Base-by-base conservation (phyloP, 192 early-diverging fungal species). In the Gaertneriomyces semiglobifer region DNA sequence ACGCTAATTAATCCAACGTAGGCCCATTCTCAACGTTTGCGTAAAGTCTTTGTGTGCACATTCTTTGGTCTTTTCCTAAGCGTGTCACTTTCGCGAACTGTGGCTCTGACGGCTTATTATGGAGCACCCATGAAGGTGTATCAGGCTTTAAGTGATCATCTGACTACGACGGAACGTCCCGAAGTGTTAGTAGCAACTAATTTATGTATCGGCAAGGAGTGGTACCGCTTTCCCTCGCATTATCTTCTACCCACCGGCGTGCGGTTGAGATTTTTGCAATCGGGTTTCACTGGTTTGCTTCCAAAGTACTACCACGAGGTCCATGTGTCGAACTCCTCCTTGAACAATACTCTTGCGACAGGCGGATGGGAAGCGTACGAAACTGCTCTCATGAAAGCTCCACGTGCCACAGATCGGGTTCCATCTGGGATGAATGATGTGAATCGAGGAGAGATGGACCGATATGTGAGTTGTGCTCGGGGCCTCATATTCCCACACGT, bases 211-310 rank as follows among this genome's bases (percentile, higher is more conserved):
- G 95, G 91, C 43, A 91, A 88, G 62, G 96, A 94, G 62, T 99
- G 96, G 96, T 88, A 99, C 72, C 68, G 93, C 39, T 99, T 94
- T 72, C 94, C 94, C 5, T 87, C 86, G 9, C 92, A 94, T 62
- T 99, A 90, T 77, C 93, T 93, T 72, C 68, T 97, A 7, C 96
- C 95, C 6, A 74, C 78, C 20, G 82, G 78, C 39, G 76, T 88
- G 53, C 76, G 86, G 4, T 62, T 98, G 25, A 75, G 83, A 55
- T 90, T 94, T 66, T 64, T 95, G 42, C 63, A 80, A 68, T 81
- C 82, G 58, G 73, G 79, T 9, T 96, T 93, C 70, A 70, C 74
- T 7, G 95, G 94, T 18, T 81, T 90, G 41, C 74, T 99, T 45
- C 96, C 96, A 0, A 88, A 88, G 44, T 82, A 90, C 43, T 99